Conservation (phyloP, 2,329 filamentous ascomycete genomes). For the Diaporthe humulicola region DNA sequence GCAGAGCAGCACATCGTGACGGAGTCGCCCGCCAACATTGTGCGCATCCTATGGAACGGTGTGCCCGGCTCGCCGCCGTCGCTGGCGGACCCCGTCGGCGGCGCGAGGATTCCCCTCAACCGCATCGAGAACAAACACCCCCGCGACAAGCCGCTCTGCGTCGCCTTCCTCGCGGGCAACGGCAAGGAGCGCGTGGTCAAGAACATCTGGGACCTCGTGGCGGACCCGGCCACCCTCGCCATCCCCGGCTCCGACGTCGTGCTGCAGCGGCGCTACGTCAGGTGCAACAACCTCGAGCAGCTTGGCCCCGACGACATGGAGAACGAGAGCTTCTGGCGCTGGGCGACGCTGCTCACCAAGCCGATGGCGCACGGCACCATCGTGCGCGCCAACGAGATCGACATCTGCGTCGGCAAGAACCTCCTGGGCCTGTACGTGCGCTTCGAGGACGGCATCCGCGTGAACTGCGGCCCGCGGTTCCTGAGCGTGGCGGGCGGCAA, state of each 20-base stretch:
- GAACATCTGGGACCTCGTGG: background rate
- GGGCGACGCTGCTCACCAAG: conserved; percentile 12
- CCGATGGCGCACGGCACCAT: background rate
- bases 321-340: background rate
- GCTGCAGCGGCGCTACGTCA: background rate
- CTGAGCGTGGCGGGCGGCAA: background rate
- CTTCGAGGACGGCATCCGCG: background rate
- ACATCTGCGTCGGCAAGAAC: background rate
- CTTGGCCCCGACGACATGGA: background rate
- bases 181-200: background rate
- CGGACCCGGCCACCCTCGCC: background rate
- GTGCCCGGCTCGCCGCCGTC: background rate
- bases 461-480: background rate
- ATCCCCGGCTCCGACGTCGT: background rate
- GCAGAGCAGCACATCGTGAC: background rate
- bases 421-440: background rate
- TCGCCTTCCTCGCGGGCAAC: conserved; percentile 7
- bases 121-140: background rate
- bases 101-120: background rate
- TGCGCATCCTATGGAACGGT: background rate
- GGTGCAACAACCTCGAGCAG: background rate
- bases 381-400: background rate
- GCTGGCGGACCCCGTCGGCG: background rate
- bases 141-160: background rate
- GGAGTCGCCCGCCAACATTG: background rate